phyloP scores from a whole-genome alignment of 2,329 filamentous ascomycete species.

The Fusarium musae region DNA sequence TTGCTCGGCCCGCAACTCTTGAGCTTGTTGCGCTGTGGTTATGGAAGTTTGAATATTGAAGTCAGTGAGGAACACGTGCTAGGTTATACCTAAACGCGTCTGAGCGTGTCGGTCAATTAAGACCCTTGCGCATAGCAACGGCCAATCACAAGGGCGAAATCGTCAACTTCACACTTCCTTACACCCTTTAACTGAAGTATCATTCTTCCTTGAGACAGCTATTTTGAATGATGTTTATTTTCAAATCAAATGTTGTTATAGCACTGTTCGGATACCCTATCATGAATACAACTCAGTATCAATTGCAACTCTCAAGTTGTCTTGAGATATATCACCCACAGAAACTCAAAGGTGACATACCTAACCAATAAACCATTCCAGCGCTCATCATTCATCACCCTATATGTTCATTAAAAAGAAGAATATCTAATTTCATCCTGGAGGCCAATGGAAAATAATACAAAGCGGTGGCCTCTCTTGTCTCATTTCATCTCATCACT shows the following conservation, averaged over 20 bases:
- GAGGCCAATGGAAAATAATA: conserved; percentile 14
- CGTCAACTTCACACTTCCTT: background rate
- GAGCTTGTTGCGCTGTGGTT: background rate
- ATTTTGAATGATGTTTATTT: background rate
- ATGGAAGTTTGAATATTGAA: conserved; percentile 31
- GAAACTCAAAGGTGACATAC: conserved; percentile 1
- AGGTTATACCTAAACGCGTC: conserved; percentile 43
- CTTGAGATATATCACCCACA: conserved; percentile 12
- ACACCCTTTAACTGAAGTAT: background rate
- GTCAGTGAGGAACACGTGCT: conserved; percentile 47
- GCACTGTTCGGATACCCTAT: no score
- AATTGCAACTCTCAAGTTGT: conserved; percentile 19
- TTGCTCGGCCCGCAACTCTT: conserved; percentile 2
- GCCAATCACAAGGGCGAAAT: conserved; percentile 20
- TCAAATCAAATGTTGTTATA: background rate
- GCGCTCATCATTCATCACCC: conserved; percentile 38
- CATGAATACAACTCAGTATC: background rate
- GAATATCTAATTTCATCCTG: conserved; percentile 32
- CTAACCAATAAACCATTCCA: conserved; percentile 22
- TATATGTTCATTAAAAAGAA: conserved; percentile 39
- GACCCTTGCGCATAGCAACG: conserved; percentile 18
- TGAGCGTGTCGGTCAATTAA: conserved; percentile 46
- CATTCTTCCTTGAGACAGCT: background rate
- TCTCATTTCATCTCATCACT: conserved; percentile 31
- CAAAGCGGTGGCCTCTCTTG: background rate